phyloP scores from a whole-genome alignment of 164 flowering plant genomes.

The Pachysandra terminalis region DNA sequence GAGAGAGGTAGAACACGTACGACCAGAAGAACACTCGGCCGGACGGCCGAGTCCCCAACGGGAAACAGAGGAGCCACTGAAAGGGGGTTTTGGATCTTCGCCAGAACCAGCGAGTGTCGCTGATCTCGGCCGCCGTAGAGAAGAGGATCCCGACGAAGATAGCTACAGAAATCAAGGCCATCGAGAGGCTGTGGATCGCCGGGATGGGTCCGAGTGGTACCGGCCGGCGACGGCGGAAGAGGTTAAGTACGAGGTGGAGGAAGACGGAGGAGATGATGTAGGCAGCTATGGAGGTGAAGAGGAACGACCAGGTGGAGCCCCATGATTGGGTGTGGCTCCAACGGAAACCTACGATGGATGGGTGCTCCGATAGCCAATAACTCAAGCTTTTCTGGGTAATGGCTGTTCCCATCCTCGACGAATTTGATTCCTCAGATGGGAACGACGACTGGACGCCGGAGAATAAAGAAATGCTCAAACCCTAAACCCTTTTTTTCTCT shows the following conservation, averaged over 20 bases:
- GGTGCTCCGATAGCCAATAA: conserved; percentile 77
- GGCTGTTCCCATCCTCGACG: not conserved
- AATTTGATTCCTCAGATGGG: too few species aligned
- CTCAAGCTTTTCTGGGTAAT: conserved; percentile 12
- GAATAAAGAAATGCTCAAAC: too few species aligned
- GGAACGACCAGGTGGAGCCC: conserved; percentile 87
- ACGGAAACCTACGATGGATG: conserved; percentile 56
- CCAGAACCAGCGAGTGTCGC: conserved; percentile 85
- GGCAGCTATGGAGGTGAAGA: conserved; percentile 47
- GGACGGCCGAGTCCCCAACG: conserved; percentile 76
- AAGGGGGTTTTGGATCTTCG: conserved; percentile 57
- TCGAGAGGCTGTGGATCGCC: conserved; percentile 58
- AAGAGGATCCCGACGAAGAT: conserved; percentile 61
- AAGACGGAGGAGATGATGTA: conserved; percentile 42
- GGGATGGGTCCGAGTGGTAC: conserved; percentile 68
- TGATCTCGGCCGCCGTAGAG: conserved; percentile 75
- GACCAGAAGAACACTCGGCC: conserved; percentile 97
- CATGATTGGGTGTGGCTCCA: conserved; percentile 68
- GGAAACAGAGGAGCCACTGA: conserved; percentile 90
- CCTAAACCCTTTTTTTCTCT: too few species aligned
- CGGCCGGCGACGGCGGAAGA: conserved; percentile 34
- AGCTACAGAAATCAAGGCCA: conserved; percentile 50
- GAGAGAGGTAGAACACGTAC: conserved; percentile 64
- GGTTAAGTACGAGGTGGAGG: conserved; percentile 37
- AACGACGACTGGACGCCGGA: too few species aligned